A percentile compares a stretch with the other conserved stretches of the same genome.
phyloP scores from a whole-genome alignment of 2,329 filamentous ascomycete species.

The Pseudogymnoascus sp. region DNA sequence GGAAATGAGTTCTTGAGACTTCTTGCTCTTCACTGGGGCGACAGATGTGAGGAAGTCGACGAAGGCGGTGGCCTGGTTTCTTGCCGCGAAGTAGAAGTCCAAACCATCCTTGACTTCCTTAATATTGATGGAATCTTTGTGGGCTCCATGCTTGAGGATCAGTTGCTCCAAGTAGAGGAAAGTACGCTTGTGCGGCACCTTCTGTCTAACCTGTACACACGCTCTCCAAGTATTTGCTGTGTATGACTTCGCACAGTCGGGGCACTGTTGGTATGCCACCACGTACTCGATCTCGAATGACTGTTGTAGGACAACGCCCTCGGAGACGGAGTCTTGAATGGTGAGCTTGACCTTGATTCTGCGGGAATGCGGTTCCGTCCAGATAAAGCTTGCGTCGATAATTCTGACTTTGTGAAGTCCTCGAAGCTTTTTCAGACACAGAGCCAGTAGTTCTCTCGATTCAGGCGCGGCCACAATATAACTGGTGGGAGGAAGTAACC shows the following conservation, averaged over 20 bases:
- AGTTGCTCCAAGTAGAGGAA: constrained; percentile 83
- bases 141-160: constrained; percentile 87
- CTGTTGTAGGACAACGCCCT: constrained; percentile 71
- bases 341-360: constrained; percentile 93
- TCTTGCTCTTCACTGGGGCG: constrained; percentile 68
- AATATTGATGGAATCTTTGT: constrained; percentile 93
- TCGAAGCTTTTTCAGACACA: constrained; percentile 82
- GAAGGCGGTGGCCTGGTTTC: constrained; percentile 88
- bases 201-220: constrained; percentile 88
- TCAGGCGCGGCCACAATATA: constrained; percentile 83
- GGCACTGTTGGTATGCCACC: constrained; percentile 85
- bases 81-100: constrained; percentile 86
- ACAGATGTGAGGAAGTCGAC: constrained; percentile 84
- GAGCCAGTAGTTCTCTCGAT: constrained; percentile 82
- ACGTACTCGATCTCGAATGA: constrained; percentile 91
- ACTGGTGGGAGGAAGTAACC: constrained; percentile 75
- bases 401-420: constrained; percentile 86
- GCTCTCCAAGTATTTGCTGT: constrained; percentile 95
- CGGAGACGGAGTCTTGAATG: constrained; percentile 63
- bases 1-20: constrained; percentile 88
- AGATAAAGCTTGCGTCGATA: constrained; percentile 92
- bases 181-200: constrained; percentile 89
- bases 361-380: constrained; percentile 95
- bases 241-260: constrained; percentile 91
- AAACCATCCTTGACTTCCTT: constrained; percentile 94